Evolutionary conservation across 73 alveolate species (phyloP).

Genomic region (Loxodes magnus): DNA sequence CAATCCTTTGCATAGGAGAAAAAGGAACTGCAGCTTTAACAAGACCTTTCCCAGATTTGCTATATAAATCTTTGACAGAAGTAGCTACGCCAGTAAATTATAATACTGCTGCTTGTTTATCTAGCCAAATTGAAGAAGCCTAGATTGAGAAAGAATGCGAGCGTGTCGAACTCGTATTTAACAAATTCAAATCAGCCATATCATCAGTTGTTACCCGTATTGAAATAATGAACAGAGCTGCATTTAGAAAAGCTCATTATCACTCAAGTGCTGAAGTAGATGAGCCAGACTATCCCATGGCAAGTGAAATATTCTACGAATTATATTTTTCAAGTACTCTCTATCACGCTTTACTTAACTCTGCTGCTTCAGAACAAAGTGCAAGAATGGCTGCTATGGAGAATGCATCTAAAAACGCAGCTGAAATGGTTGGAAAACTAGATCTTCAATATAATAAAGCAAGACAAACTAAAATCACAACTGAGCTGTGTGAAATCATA

Average conservation of each 20-base stretch:
- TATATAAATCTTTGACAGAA: slow-evolving; percentile 34
- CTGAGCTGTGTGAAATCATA: slow-evolving; percentile 76
- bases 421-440: slow-evolving; percentile 62
- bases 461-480: slow-evolving; percentile 69
- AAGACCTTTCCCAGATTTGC: slow-evolving; percentile 76
- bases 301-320: slow-evolving; percentile 44
- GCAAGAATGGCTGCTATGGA: slow-evolving; percentile 90
- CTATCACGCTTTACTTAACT: slow-evolving; percentile 64
- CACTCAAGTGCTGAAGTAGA: slow-evolving; percentile 8
- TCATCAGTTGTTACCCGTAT: slow-evolving; percentile 34
- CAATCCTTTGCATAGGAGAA: slow-evolving; percentile 63
- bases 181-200: slow-evolving; percentile 67
- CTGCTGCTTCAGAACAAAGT: slow-evolving; percentile 67
- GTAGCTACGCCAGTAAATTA: slow-evolving; percentile 46
- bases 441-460: slow-evolving; percentile 72
- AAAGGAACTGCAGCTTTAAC: slow-evolving; percentile 62
- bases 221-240: slow-evolving; percentile 59
- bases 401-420: slow-evolving; percentile 78
- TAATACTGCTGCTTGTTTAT: slow-evolving; percentile 53
- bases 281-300: slow-evolving; percentile 16
- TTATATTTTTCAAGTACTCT: slow-evolving; percentile 62
- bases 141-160: slow-evolving; percentile 41
- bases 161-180: slow-evolving; percentile 47
- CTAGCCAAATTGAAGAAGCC: slow-evolving; percentile 33
- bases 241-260: slow-evolving; percentile 28